phyloP scores from a whole-genome alignment of 805 yeast genomes.

The Candida awuae region DNA sequence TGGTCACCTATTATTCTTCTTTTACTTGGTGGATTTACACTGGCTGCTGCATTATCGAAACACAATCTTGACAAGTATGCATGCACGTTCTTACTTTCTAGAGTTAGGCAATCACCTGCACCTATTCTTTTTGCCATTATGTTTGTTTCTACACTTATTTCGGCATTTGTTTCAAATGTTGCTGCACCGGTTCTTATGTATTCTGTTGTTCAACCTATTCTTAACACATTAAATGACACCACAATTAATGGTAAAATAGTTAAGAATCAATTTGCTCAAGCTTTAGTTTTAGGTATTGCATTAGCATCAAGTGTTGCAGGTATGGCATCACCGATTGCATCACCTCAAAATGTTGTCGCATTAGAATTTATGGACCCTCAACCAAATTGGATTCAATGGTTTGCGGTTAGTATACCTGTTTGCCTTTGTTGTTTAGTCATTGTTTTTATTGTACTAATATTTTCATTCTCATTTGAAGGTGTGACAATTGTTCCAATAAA shows the following conservation, averaged over 20 bases:
- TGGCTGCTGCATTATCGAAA: constrained; percentile 91
- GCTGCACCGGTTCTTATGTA: constrained; percentile 94
- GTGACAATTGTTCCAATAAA: constrained; percentile 52
- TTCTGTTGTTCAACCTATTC: constrained; percentile 83
- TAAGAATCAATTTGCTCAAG: constrained; percentile 54
- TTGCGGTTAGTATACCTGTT: constrained; percentile 78
- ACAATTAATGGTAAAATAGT: constrained; percentile 28
- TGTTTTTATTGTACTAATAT: constrained; percentile 65
- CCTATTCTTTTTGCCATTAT: constrained; percentile 70
- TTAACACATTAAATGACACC: constrained; percentile 73
- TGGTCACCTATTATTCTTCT: constrained; percentile 93
- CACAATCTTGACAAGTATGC: constrained; percentile 80
- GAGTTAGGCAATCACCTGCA: constrained; percentile 82
- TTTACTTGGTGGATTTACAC: constrained; percentile 84
- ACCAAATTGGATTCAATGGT: constrained; percentile 91
- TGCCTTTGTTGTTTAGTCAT: constrained; percentile 51
- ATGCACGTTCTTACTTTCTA: constrained; percentile 72
- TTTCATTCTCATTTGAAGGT: constrained; percentile 46
- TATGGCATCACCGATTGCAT: constrained; percentile 94
- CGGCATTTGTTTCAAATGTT: constrained; percentile 95
- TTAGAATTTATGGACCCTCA: constrained; percentile 79
- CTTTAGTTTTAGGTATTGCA: constrained; percentile 85
- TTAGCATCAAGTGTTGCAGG: constrained; percentile 92
- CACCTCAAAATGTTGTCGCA: constrained; percentile 93
- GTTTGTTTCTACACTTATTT: constrained; percentile 76